Conservation (phyloP, 2,329 filamentous ascomycete species). For the Metarhizium brunneum region DNA sequence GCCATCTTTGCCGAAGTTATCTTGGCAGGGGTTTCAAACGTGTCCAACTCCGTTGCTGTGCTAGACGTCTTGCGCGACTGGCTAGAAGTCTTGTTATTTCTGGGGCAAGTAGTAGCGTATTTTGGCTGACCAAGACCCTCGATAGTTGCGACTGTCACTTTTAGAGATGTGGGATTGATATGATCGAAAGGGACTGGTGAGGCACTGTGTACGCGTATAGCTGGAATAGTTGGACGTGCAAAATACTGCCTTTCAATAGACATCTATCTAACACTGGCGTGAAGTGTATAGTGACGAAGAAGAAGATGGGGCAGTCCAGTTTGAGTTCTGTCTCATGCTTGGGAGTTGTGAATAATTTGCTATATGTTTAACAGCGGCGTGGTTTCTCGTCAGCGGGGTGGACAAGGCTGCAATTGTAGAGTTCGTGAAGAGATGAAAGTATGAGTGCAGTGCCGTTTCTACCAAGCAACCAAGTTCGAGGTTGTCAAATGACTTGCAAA, state of each 20-base stretch:
- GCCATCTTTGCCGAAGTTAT: slow-evolving; percentile 8
- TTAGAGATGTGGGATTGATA: slow-evolving; percentile 3
- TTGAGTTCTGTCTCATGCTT: neutral
- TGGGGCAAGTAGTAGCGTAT: neutral
- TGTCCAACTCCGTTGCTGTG: neutral
- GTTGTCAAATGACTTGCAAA: neutral
- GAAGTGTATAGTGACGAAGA: neutral
- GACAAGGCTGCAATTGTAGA: neutral
- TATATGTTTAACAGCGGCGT: neutral
- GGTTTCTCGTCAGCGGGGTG: neutral
- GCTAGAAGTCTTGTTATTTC: neutral
- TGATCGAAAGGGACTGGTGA: slow-evolving; percentile 12
- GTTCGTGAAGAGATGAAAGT: neutral
- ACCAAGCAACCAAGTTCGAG: neutral
- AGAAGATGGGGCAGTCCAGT: neutral
- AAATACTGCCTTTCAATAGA: slow-evolving; percentile 8
- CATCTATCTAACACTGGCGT: slow-evolving; percentile 18
- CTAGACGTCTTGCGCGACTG: slow-evolving; percentile 11
- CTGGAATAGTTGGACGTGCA: slow-evolving; percentile 13
- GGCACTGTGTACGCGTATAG: slow-evolving; percentile 16
- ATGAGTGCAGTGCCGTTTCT: neutral
- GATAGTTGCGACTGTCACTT: neutral
- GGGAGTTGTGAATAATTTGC: neutral
- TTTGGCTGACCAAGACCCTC: neutral
- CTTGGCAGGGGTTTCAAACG: neutral